Conservation (phyloP, 495 filamentous ascomycete species). For the Hypoxylon fuscum region DNA sequence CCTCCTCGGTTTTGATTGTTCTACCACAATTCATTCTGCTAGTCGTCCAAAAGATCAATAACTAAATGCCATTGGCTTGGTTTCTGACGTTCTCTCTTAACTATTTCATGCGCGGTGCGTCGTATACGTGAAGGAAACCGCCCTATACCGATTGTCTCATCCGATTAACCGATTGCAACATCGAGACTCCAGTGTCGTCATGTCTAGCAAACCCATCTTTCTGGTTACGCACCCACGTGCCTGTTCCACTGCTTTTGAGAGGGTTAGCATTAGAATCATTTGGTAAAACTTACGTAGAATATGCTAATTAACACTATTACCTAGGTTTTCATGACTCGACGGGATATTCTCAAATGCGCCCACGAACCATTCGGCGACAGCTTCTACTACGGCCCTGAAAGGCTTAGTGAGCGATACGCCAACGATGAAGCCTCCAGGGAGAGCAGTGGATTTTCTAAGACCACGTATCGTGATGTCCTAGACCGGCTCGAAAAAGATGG, state of each 20-base stretch:
- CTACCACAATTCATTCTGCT: neutral
- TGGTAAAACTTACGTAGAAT: constrained; percentile 3
- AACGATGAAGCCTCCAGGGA: constrained; percentile 73
- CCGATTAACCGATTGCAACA: constrained; percentile 38
- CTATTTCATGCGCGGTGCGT: constrained; percentile 44
- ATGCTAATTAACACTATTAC: constrained; percentile 5
- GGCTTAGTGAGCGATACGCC: constrained; percentile 78
- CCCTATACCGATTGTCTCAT: constrained; percentile 21
- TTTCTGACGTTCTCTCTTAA: constrained; percentile 31
- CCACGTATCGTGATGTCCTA: constrained; percentile 80
- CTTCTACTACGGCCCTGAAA: constrained; percentile 93
- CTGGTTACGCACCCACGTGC: constrained; percentile 92
- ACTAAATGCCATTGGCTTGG: constrained; percentile 33
- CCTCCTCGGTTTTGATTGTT: constrained; percentile 3
- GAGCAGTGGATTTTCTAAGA: constrained; percentile 77
- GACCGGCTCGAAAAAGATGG: constrained; percentile 72
- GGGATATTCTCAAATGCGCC: constrained; percentile 78
- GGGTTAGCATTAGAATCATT: constrained; percentile 62
- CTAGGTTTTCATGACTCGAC: constrained; percentile 96
- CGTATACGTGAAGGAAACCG: constrained; percentile 26
- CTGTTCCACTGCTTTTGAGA: constrained; percentile 95
- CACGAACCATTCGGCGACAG: constrained; percentile 98
- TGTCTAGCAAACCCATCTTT: constrained; percentile 86
- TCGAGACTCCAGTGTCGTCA: constrained; percentile 45
- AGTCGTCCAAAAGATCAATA: constrained; percentile 9